These are phyloP conservation scores for Conticribra guillardii DNA, from an alignment of 108 stramenopile genomes.

Conservation along the genomic window DNA sequence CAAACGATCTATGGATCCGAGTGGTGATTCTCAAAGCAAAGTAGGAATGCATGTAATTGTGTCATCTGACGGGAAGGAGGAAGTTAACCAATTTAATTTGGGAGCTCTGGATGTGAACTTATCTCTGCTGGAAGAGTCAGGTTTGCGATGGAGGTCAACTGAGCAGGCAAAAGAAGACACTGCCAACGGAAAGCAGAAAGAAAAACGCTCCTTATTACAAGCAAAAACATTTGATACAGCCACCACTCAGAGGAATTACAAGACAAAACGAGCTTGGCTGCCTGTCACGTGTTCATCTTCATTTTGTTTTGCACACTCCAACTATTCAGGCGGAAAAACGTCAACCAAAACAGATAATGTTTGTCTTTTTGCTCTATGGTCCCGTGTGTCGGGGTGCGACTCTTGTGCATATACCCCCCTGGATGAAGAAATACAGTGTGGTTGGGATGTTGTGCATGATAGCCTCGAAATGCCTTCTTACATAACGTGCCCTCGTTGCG, in stretches of 20 bases:
- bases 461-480: conserved; percentile 47
- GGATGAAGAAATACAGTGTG: conserved; percentile 88
- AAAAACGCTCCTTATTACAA: conserved; percentile 19
- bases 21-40: conserved; percentile 32
- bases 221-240: conserved; percentile 48
- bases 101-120: conserved; percentile 65
- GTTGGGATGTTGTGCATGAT: conserved; percentile 71
- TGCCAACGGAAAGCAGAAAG: conserved; percentile 7
- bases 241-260: conserved; percentile 22
- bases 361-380: conserved; percentile 78
- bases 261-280: conserved; percentile 59
- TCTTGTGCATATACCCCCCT: conserved; percentile 76
- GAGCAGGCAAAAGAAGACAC: background rate
- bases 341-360: too few relatives aligned
- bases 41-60: conserved; percentile 32
- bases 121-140: conserved; percentile 62
- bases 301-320: conserved; percentile 48
- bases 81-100: conserved; percentile 33
- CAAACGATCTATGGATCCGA: conserved; percentile 45
- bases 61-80: conserved; percentile 9
- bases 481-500: conserved; percentile 78
- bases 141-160: conserved; percentile 66
- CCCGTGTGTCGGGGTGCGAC: conserved; percentile 66
- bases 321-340: conserved; percentile 4
- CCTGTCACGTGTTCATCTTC: conserved; percentile 79